Evolutionary conservation across 305 asterid species (phyloP).

Genomic region (Solanum hybrid): DNA sequence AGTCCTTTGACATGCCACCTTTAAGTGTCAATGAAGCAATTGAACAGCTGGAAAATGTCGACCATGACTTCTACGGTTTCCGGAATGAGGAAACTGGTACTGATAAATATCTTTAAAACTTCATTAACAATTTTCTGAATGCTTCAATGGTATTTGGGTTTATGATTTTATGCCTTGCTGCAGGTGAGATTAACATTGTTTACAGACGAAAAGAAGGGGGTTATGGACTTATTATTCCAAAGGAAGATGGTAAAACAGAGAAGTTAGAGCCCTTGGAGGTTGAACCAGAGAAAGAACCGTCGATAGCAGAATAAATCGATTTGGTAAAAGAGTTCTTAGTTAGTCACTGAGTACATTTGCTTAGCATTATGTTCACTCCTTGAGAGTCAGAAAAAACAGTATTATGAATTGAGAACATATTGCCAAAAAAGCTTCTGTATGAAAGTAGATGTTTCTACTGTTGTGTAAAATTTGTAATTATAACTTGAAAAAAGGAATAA

Average conservation of each 20-base stretch:
- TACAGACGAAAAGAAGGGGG: slow-evolving; percentile 77
- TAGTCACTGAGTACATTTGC: neutral
- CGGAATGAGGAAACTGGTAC: slow-evolving; percentile 85
- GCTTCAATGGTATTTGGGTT: neutral
- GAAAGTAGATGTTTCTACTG: neutral
- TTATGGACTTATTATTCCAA: slow-evolving; percentile 74
- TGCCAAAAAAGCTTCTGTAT: neutral
- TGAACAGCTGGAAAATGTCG: slow-evolving; percentile 76
- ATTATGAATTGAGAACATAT: neutral
- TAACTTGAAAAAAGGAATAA: neutral
- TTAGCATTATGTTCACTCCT: neutral
- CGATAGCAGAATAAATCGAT: slow-evolving; percentile 16
- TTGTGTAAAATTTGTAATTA: neutral
- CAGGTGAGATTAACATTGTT: slow-evolving; percentile 78
- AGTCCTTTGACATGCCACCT: slow-evolving; percentile 94
- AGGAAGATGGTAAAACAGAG: slow-evolving; percentile 42
- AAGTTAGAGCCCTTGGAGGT: slow-evolving; percentile 34
- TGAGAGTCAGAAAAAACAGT: neutral
- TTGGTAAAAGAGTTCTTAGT: neutral
- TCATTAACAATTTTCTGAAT: neutral
- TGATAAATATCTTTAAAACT: neutral
- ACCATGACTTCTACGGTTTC: slow-evolving; percentile 87
- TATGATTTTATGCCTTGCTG: slow-evolving; percentile 2
- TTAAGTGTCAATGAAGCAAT: slow-evolving; percentile 74
- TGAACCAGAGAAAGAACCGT: slow-evolving; percentile 23